Evolutionary conservation across 352 stramenopile genomes (phyloP).

Genomic region (Globisporangium uncinulatum): DNA sequence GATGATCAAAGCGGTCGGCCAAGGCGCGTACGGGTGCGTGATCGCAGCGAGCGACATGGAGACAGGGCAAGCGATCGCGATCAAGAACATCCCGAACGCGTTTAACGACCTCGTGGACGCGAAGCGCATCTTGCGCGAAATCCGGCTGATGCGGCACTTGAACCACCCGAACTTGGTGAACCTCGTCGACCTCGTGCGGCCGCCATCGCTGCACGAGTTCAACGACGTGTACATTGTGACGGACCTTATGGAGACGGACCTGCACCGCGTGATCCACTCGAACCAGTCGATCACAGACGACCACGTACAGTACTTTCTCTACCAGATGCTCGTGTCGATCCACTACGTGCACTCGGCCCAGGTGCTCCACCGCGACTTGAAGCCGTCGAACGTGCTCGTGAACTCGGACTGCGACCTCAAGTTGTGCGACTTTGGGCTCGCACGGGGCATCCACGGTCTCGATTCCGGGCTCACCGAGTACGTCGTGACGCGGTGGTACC

Average conservation of each 20-base stretch:
- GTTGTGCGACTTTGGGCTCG: constrained; percentile 75
- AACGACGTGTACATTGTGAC: constrained; percentile 87
- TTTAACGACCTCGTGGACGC: constrained; percentile 87
- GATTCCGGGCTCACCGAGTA: constrained; percentile 87
- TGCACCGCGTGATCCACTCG: constrained; percentile 76
- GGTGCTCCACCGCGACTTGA: constrained; percentile 73
- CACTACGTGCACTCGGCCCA: constrained; percentile 78
- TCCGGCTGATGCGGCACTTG: constrained; percentile 84
- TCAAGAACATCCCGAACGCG: constrained; percentile 95
- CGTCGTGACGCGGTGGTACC: constrained; percentile 91
- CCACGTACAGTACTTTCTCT: constrained; percentile 76
- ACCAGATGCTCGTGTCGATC: constrained; percentile 74
- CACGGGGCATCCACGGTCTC: constrained; percentile 63
- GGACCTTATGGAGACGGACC: constrained; percentile 74
- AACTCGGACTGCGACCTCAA: constrained; percentile 82
- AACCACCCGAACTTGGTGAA: constrained; percentile 84
- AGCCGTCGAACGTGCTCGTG: constrained; percentile 75
- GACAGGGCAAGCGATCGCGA: constrained; percentile 87
- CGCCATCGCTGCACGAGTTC: constrained; percentile 81
- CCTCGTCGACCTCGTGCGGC: constrained; percentile 70
- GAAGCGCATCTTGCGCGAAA: constrained; percentile 85
- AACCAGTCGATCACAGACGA: constrained; percentile 80
- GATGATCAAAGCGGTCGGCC: constrained; percentile 87
- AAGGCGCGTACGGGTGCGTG: constrained; percentile 90
- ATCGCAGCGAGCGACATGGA: constrained; percentile 86